These are phyloP conservation scores for Orychophragmus violaceus DNA, from an alignment of 345 rosid genomes.

Conservation along the genomic window DNA sequence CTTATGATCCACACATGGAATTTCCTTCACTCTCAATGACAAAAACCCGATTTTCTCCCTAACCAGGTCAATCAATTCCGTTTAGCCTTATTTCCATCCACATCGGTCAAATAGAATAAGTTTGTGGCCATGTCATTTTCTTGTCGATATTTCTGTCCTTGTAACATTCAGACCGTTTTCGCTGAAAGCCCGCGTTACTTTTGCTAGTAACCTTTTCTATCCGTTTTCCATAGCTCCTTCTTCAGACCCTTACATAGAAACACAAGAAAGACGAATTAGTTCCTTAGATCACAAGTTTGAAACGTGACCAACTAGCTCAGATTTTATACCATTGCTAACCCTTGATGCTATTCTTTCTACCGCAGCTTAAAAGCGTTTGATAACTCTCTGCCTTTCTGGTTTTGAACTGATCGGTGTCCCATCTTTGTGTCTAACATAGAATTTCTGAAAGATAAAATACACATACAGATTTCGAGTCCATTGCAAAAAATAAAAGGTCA, in stretches of 20 bases:
- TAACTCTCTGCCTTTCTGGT: conserved; percentile 79
- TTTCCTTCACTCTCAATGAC: conserved; percentile 67
- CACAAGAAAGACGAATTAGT: neutral
- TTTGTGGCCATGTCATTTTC: conserved; percentile 43
- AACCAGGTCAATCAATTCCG: conserved; percentile 61
- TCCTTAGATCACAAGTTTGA: neutral
- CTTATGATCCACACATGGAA: conserved; percentile 38
- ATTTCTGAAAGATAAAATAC: no score
- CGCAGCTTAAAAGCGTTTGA: conserved; percentile 74
- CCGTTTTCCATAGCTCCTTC: conserved; percentile 50
- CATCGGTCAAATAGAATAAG: conserved; percentile 71
- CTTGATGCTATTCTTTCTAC: conserved; percentile 67
- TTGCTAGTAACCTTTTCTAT: conserved; percentile 63
- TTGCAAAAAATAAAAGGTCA: conserved; percentile 29
- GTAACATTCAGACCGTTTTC: conserved; percentile 78
- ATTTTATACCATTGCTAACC: conserved; percentile 32
- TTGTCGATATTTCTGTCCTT: conserved; percentile 67
- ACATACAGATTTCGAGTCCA: neutral
- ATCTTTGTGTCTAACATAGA: conserved; percentile 66
- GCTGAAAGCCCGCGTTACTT: conserved; percentile 73
- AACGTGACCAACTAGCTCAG: neutral
- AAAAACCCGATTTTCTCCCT: conserved; percentile 54
- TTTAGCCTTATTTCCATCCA: conserved; percentile 48
- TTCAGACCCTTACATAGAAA: conserved; percentile 56
- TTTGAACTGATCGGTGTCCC: conserved; percentile 89